Evolutionary conservation across 2,329 filamentous ascomycete genomes (phyloP).

Genomic region (Xylaria sp.): DNA sequence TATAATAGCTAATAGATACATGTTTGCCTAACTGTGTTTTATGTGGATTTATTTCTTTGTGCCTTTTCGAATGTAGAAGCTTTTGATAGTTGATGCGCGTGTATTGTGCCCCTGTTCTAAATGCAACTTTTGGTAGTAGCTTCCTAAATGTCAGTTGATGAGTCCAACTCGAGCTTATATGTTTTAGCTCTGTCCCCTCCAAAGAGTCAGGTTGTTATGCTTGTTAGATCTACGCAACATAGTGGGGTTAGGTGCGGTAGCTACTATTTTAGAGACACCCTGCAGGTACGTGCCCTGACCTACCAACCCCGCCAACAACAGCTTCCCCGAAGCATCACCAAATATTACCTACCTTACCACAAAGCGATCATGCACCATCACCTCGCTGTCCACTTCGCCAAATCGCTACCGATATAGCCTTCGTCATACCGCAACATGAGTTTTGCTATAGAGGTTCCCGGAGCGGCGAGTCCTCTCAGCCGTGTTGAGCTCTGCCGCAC

Average conservation of each 20-base stretch:
- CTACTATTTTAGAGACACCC: neutral
- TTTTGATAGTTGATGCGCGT: neutral
- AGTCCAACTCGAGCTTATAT: too few relatives aligned
- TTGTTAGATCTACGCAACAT: neutral
- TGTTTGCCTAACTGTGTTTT: conserved; percentile 21
- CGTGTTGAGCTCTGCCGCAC: conserved; percentile 70
- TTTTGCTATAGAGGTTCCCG: conserved; percentile 80
- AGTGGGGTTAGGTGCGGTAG: neutral
- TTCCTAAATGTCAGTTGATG: too few relatives aligned
- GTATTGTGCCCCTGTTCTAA: too few relatives aligned
- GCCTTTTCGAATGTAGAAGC: neutral
- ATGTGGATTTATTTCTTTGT: neutral
- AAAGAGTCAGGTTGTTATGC: too few relatives aligned
- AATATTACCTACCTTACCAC: neutral
- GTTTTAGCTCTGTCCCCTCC: too few relatives aligned
- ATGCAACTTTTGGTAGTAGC: too few relatives aligned
- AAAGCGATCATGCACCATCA: conserved; percentile 17
- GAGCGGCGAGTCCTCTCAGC: conserved; percentile 80
- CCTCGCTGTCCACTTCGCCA: neutral
- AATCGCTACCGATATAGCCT: conserved; percentile 3
- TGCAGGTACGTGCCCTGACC: neutral
- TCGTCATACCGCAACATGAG: conserved; percentile 61
- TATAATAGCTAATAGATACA: conserved; percentile 52
- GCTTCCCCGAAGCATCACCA: neutral
- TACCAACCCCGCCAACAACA: conserved; percentile 2